Conservation (phyloP, 2,329 filamentous ascomycete species). For the Hypoxylon sp. region DNA sequence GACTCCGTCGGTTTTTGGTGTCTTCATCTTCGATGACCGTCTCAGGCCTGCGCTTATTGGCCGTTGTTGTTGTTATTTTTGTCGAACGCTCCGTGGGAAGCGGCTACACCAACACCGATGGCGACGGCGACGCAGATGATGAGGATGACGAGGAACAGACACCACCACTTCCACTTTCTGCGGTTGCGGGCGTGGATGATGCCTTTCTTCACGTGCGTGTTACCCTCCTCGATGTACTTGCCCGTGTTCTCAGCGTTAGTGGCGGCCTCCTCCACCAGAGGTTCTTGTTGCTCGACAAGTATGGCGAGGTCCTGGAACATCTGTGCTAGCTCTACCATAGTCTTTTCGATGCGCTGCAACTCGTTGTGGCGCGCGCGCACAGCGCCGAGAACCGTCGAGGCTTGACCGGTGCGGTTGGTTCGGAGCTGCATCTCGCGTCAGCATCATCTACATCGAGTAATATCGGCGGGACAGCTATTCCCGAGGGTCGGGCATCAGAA, state of each 20-base stretch:
- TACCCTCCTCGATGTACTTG: slow-evolving; percentile 72
- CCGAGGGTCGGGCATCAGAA: not conserved
- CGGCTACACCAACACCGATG: slow-evolving; percentile 52
- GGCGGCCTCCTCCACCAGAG: slow-evolving; percentile 68
- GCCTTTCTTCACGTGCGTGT: slow-evolving; percentile 72
- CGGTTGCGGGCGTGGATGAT: slow-evolving; percentile 71
- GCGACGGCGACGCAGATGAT: slow-evolving; percentile 63
- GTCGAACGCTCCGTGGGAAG: slow-evolving; percentile 14
- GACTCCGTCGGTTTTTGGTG: not conserved
- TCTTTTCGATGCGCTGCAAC: slow-evolving; percentile 80
- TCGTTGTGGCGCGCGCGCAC: slow-evolving; percentile 85
- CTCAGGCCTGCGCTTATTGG: not conserved
- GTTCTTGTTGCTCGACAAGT: slow-evolving; percentile 76
- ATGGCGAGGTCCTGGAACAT: slow-evolving; percentile 80
- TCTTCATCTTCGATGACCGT: not conserved
- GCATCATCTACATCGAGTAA: slow-evolving; percentile 4
- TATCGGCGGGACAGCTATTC: not conserved
- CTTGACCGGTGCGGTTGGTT: slow-evolving; percentile 77
- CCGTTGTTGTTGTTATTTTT: not conserved
- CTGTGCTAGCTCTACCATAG: slow-evolving; percentile 71
- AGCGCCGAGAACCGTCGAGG: slow-evolving; percentile 75
- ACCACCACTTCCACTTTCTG: slow-evolving; percentile 85
- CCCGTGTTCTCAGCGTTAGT: slow-evolving; percentile 70
- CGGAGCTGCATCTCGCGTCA: slow-evolving; percentile 63
- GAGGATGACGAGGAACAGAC: slow-evolving; percentile 67